These are phyloP conservation scores for Capronia americana DNA, from an alignment of 2,329 filamentous ascomycete genomes.

Conservation along the genomic window DNA sequence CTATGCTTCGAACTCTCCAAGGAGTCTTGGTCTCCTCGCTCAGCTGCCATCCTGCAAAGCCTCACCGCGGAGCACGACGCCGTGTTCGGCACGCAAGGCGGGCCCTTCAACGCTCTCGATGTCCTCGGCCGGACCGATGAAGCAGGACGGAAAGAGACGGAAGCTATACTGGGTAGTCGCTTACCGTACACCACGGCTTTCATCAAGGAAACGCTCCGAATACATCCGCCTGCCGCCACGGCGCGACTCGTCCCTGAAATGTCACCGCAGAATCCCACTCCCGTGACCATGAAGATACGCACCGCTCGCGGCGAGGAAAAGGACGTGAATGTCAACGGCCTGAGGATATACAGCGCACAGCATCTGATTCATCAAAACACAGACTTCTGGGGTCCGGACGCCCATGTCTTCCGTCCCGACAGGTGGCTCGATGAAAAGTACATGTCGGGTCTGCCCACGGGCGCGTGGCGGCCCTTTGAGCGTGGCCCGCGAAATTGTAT, in stretches of 20 bases:
- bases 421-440: conserved; percentile 52
- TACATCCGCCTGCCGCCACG: conserved; percentile 41
- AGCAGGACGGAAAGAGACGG: conserved; percentile 46
- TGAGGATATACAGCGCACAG: conserved; percentile 35
- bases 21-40: conserved; percentile 24
- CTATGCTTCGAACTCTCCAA: conserved; percentile 35
- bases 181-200: conserved; percentile 57
- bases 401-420: conserved; percentile 54
- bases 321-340: conserved; percentile 31
- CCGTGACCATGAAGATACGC: conserved; percentile 19
- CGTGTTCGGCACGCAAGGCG: conserved; percentile 54
- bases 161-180: conserved; percentile 56
- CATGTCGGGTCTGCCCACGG: conserved; percentile 43
- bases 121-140: conserved; percentile 24
- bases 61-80: conserved; percentile 60
- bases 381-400: conserved; percentile 53
- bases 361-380: conserved; percentile 48
- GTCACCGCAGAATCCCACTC: conserved; percentile 17
- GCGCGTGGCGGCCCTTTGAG: conserved; percentile 63
- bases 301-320: conserved; percentile 28
- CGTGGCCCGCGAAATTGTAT: conserved; percentile 62
- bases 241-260: conserved; percentile 27
- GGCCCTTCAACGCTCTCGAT: conserved; percentile 33
- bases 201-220: conserved; percentile 49
- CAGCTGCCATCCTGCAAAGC: conserved; percentile 43